Evolutionary conservation across 768 basidiomycete species (phyloP).

Genomic region (Holtermannia corniformis): DNA sequence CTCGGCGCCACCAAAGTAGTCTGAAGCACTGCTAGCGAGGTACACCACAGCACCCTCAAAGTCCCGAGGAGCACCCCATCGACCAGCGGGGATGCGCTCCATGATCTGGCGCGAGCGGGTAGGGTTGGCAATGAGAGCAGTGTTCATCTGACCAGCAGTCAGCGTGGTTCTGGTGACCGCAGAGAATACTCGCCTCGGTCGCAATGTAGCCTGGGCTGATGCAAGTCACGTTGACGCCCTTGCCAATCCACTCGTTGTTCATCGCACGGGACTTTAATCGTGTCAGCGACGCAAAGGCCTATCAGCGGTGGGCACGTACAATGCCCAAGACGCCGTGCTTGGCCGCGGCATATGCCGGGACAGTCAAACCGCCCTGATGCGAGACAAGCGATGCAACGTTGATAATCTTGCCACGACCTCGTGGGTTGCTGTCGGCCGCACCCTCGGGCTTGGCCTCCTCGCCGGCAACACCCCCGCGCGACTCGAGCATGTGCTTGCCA

Average conservation of each 20-base stretch:
- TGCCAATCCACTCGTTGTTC: slow-evolving; percentile 83
- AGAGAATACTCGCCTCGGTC: slow-evolving; percentile 65
- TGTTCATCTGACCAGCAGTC: slow-evolving; percentile 48
- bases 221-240: slow-evolving; percentile 79
- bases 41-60: slow-evolving; percentile 66
- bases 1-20: slow-evolving; percentile 64
- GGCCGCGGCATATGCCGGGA: slow-evolving; percentile 85
- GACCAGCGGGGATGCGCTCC: slow-evolving; percentile 60
- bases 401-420: slow-evolving; percentile 58
- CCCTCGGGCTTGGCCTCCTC: slow-evolving; percentile 33
- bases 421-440: slow-evolving; percentile 30
- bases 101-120: slow-evolving; percentile 59
- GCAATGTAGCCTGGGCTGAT: slow-evolving; percentile 81
- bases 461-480: slow-evolving; percentile 45
- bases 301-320: slow-evolving; percentile 16
- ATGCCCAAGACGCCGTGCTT: slow-evolving; percentile 67
- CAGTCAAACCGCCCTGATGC: slow-evolving; percentile 50
- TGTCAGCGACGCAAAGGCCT: slow-evolving; percentile 45
- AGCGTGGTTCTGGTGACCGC: not conserved
- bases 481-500: slow-evolving; percentile 73
- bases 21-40: slow-evolving; percentile 57
- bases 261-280: slow-evolving; percentile 54
- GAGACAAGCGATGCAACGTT: slow-evolving; percentile 51
- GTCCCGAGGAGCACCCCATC: slow-evolving; percentile 64
- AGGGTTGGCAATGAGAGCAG: slow-evolving; percentile 57